Conservation (phyloP, 2,329 filamentous ascomycete species). For the Diaporthe batatas region DNA sequence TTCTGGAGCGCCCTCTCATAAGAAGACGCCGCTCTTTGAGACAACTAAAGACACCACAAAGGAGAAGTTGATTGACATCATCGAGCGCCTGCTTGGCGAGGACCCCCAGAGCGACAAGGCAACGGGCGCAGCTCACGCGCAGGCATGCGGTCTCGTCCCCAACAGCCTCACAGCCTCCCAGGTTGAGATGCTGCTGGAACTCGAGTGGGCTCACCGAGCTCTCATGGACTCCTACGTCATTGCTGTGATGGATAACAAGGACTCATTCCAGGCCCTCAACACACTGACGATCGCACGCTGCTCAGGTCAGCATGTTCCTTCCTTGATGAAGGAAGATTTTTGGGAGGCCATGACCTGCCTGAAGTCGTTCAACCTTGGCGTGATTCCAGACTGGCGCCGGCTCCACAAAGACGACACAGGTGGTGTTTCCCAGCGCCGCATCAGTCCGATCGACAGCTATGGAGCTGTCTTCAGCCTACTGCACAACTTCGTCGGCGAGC, state of each 20-base stretch:
- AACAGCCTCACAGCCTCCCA: conserved; percentile 71
- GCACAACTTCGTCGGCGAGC: conserved; percentile 60
- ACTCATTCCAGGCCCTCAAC: conserved; percentile 66
- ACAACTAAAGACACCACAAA: conserved; percentile 20
- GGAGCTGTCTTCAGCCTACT: conserved; percentile 67
- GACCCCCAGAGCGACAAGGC: neutral
- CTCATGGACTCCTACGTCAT: conserved; percentile 78
- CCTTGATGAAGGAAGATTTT: conserved; percentile 69
- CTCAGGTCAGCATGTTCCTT: conserved; percentile 70
- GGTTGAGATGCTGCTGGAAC: conserved; percentile 76
- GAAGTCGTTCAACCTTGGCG: conserved; percentile 66
- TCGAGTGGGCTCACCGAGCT: conserved; percentile 76
- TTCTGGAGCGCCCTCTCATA: conserved; percentile 47
- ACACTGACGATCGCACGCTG: conserved; percentile 74
- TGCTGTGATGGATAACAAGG: conserved; percentile 71
- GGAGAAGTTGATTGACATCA: conserved; percentile 23
- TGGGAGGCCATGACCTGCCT: conserved; percentile 71
- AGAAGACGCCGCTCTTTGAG: conserved; percentile 42
- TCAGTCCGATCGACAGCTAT: conserved; percentile 65
- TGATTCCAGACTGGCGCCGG: conserved; percentile 76
- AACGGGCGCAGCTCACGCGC: conserved; percentile 44
- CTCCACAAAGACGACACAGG: conserved; percentile 66
- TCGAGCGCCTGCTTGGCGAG: conserved; percentile 24
- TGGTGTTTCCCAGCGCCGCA: conserved; percentile 52
- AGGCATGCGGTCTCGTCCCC: conserved; percentile 51